Evolutionary conservation across 2,329 filamentous ascomycete species (phyloP).

Genomic region (Diaporthe longicolla): DNA sequence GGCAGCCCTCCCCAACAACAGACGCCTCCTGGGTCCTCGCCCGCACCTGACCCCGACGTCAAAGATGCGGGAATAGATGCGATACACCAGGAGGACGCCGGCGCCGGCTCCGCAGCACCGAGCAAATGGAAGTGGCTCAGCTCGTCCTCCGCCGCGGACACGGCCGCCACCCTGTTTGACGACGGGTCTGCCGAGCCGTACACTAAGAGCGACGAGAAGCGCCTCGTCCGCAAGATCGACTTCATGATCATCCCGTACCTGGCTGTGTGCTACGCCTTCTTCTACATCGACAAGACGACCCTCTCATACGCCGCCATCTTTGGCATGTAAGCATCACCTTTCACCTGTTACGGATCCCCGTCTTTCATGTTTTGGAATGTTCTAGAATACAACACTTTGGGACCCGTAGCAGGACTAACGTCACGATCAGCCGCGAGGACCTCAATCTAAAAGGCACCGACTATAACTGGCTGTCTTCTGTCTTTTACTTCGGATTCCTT

Average conservation of each 20-base stretch:
- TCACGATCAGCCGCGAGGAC: slow-evolving; percentile 68
- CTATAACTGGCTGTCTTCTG: slow-evolving; percentile 68
- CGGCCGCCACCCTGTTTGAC: slow-evolving; percentile 35
- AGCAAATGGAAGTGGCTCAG: slow-evolving; percentile 11
- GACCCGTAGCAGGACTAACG: no score
- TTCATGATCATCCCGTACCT: slow-evolving; percentile 40
- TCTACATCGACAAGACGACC: slow-evolving; percentile 62
- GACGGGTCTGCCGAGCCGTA: slow-evolving; percentile 27
- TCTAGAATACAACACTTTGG: no score
- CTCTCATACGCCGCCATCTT: slow-evolving; percentile 76
- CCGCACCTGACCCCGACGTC: slow-evolving; percentile 4
- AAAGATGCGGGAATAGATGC: slow-evolving; percentile 16
- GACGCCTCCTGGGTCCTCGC: background rate
- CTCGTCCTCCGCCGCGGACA: slow-evolving; percentile 27
- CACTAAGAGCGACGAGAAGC: slow-evolving; percentile 35
- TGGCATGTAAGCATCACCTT: no score
- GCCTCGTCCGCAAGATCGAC: slow-evolving; percentile 42
- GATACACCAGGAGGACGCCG: slow-evolving; percentile 30
- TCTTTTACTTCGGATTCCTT: slow-evolving; percentile 67
- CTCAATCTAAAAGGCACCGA: slow-evolving; percentile 69
- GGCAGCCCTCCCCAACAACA: background rate
- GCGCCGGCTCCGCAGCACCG: background rate
- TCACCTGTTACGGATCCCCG: no score
- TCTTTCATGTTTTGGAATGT: no score
- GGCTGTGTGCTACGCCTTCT: slow-evolving; percentile 41